A percentile compares a stretch with the other conserved stretches of the same genome.
phyloP scores from a whole-genome alignment of 2,329 filamentous ascomycete species.

The Xylariaceae sp. region DNA sequence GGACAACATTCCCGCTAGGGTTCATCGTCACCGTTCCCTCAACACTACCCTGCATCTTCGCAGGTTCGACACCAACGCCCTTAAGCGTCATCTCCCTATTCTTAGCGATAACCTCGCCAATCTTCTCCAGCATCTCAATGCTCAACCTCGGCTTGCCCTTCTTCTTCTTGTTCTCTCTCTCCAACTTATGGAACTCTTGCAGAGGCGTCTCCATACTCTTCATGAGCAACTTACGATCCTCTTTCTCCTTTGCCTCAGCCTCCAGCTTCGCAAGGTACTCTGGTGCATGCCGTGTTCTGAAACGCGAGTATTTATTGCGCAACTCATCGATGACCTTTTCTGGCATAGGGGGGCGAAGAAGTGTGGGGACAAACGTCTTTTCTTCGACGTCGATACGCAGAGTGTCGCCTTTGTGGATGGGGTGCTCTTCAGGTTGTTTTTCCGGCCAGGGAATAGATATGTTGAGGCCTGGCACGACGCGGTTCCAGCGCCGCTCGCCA shows the following conservation, averaged over 20 bases:
- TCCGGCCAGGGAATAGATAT: slow-evolving; percentile 75
- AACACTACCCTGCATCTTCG: slow-evolving; percentile 16
- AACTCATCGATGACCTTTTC: slow-evolving; percentile 78
- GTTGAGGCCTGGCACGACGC: slow-evolving; percentile 69
- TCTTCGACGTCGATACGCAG: slow-evolving; percentile 72
- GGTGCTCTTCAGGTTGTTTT: slow-evolving; percentile 44
- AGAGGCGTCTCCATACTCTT: slow-evolving; percentile 50
- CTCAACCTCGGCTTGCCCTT: slow-evolving; percentile 56
- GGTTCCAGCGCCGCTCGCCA: slow-evolving; percentile 48
- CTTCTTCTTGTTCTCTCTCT: slow-evolving; percentile 49
- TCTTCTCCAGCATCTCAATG: slow-evolving; percentile 59
- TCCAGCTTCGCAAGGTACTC: slow-evolving; percentile 68
- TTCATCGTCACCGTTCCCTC: neutral
- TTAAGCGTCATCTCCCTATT: slow-evolving; percentile 46
- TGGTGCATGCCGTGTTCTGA: slow-evolving; percentile 75
- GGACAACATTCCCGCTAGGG: neutral
- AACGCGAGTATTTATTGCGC: slow-evolving; percentile 76
- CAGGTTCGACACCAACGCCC: slow-evolving; percentile 28
- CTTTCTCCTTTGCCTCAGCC: slow-evolving; percentile 51
- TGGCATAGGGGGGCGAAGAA: slow-evolving; percentile 78
- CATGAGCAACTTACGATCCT: slow-evolving; percentile 39
- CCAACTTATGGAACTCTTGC: slow-evolving; percentile 57
- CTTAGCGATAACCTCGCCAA: slow-evolving; percentile 59
- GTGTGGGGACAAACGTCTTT: slow-evolving; percentile 72
- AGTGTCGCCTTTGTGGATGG: slow-evolving; percentile 67